Evolutionary conservation across 2,329 filamentous ascomycete genomes (phyloP).

Genomic region (Paraphaeosphaeria sporulosa): DNA sequence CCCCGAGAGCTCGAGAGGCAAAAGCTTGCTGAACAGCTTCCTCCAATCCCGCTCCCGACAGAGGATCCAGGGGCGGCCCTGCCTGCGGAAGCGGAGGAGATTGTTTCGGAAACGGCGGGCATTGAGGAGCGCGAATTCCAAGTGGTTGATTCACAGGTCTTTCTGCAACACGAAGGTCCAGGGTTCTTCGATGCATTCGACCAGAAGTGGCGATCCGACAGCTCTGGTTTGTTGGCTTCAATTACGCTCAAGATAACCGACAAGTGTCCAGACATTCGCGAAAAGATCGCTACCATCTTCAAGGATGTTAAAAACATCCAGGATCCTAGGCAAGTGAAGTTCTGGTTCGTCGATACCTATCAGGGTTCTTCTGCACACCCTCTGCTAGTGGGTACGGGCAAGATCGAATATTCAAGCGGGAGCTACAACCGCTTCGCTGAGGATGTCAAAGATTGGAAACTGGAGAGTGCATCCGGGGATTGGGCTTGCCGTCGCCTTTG

Average conservation of each 20-base stretch:
- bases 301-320: conserved; percentile 35
- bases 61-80: conserved; percentile 14
- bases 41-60: conserved; percentile 21
- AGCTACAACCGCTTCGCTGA: conserved; percentile 36
- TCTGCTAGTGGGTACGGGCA: conserved; percentile 38
- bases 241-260: conserved; percentile 35
- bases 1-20: conserved; percentile 35
- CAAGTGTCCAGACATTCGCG: conserved; percentile 38
- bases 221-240: conserved; percentile 24
- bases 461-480: conserved; percentile 30
- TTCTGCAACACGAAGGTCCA: conserved; percentile 46
- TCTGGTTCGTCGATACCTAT: conserved; percentile 49
- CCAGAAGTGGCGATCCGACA: conserved; percentile 27
- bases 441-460: conserved; percentile 32
- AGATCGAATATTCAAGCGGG: conserved; percentile 43
- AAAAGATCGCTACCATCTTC: conserved; percentile 31
- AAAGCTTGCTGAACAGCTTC: conserved; percentile 22
- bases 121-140: conserved; percentile 34
- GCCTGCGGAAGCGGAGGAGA: conserved; percentile 16
- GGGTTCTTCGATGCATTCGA: conserved; percentile 47
- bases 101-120: conserved; percentile 11
- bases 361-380: conserved; percentile 40
- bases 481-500: conserved; percentile 39
- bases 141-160: conserved; percentile 44
- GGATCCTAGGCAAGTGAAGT: conserved; percentile 49